Evolutionary conservation across 2,329 filamentous ascomycete genomes (phyloP).

Genomic region (Karstenula rhodostoma): DNA sequence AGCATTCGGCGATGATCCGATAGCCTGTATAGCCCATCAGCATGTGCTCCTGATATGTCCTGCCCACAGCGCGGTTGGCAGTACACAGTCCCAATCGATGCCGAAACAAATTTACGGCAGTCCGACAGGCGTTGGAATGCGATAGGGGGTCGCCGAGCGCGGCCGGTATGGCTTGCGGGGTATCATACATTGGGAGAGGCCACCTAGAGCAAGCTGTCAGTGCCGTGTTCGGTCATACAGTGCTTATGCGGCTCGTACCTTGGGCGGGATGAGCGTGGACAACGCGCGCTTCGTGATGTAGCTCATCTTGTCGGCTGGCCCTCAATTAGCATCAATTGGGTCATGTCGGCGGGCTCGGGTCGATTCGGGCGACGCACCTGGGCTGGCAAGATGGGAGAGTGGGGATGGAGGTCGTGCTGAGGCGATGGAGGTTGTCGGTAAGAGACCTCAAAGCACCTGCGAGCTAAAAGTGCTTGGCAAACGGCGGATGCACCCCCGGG

Average conservation of each 20-base stretch:
- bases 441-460: conserved; percentile 30
- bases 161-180: conserved; percentile 19
- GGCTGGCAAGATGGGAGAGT: conserved; percentile 47
- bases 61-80: conserved; percentile 6
- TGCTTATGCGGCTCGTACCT: conserved; percentile 68
- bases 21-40: conserved; percentile 69
- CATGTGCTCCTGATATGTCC: conserved; percentile 3
- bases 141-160: conserved; percentile 19
- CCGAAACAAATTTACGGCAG: conserved; percentile 28
- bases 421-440: conserved; percentile 40
- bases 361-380: conserved; percentile 37
- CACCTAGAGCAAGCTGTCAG: conserved; percentile 65
- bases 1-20: conserved; percentile 94
- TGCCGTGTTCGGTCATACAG: conserved; percentile 16
- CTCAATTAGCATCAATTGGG: conserved; percentile 50
- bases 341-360: conserved; percentile 17
- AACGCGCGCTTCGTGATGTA: conserved; percentile 89
- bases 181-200: conserved; percentile 82
- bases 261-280: conserved; percentile 98
- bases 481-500: conserved; percentile 29
- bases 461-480: conserved; percentile 34
- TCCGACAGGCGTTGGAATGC: conserved; percentile 19
- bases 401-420: conserved; percentile 41
- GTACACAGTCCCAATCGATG: conserved; percentile 6
- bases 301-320: conserved; percentile 76